Base-by-base conservation (phyloP, 78 protist species). In the Chrysochromulina parva region DNA sequence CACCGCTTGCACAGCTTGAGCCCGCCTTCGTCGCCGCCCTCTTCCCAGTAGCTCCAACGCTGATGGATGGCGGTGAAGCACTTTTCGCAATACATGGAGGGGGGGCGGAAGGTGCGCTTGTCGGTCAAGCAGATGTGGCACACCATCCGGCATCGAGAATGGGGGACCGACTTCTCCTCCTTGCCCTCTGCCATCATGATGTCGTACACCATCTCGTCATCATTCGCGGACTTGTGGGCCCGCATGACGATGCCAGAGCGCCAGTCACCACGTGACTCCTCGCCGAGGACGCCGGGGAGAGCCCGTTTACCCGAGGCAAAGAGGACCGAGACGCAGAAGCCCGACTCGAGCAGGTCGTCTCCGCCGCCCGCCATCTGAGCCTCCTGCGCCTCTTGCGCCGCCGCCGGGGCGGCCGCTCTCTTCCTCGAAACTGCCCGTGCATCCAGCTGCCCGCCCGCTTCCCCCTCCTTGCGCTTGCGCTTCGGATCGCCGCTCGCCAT, bases 81-180 rank as follows among this genome's bases (percentile, higher is more conserved):
- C 86, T 78, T 78, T 48, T 78, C 86, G 60, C 86, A 78, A 62
- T 16, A 78, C 86, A 78, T 78, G 50, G 86, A 62, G 62, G 86
- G 86, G 62, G 86, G 86, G 62, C n/a, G 20, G 86, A 78, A 78
- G 47, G 60, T 38, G 62, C 62, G 60, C 86, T 78, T 78, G 86
- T 78, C 86, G 16, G 19, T 1, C 53, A 78, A 50, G 86, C 86
- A 78, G 82, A 48, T 26, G 55, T 4, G 3, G 82, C 82, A 74
- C 26, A 74, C 58, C 86, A 78, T 53, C 6, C 86, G 58, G 47
- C 62, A 53, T 26, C 86, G 86, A 28, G 13, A 11, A 55, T 74
- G 82, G 24, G 86, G 11, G 20, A 78, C n/a, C 48, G 22, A n/a
- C 86, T 53, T 78, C 86, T 78, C 86, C 86, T 78, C 86, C 26